Evolutionary conservation across 495 filamentous ascomycete genomes (phyloP), one percentile per base, ranked within the genome.

Genomic region (Penicillium salamii): DNA sequence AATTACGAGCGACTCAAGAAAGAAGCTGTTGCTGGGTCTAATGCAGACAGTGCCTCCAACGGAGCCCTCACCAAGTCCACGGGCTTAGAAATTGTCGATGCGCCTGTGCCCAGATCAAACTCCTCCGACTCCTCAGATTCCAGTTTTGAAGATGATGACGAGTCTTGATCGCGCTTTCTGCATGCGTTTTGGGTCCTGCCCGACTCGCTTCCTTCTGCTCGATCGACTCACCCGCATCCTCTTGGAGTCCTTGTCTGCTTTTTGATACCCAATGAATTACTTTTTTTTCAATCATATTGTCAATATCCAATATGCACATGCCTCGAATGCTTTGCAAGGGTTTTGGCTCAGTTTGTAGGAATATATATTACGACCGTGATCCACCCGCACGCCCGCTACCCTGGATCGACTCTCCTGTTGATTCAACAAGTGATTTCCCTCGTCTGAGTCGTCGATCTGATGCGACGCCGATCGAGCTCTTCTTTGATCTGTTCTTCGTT

Each of bases 1-100:
- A 81, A 85, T 49, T 95, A 90, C 66, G 81, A 86, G 64, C 78
- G 71, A 53, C 61, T 82, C 40, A 78, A 75, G 46, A 57, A 61
- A 15, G 82, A 85, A 59, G 77, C 73, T 29, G 82, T 76, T 1
- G 59, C 74, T 46, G 63, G 57, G 7, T 57, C 61, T 0, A 60
- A 56, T 3, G 50, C 58, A 1, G 55, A 65, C 13, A 53, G 64
- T 41, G 36, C 61, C n/a, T 49, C 64, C 18, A 59, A 46, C 33
- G 62, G 59, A 15, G 63, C 64, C n/a, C 38, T 71, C 35, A 61
- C 64, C 21, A 58, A 62, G 41, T 61, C 64, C 11, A 67, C 72
- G 32, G 75, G 73, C 0, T 41, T 77, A 38, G 75, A 78, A 49
- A 76, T 60, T 21, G 53, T 76, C 32, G 71, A 69, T 20, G 59